Evolutionary conservation across 2,329 filamentous ascomycete species (phyloP).

Genomic region (Fusarium siculi): DNA sequence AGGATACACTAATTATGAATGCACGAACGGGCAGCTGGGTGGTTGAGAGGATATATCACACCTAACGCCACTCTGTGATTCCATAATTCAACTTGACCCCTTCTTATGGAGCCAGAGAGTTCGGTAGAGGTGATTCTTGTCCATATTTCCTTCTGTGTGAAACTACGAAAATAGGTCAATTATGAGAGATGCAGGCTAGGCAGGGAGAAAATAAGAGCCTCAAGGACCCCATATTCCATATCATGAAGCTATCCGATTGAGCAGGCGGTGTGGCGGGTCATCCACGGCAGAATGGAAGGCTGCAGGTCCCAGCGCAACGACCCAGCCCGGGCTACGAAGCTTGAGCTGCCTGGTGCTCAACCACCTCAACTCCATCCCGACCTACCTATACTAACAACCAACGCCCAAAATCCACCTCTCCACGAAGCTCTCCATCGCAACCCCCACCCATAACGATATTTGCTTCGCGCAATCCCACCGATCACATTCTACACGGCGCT

Average conservation of each 20-base stretch:
- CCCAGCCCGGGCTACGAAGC: constrained; percentile 49
- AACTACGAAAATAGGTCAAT: too few species aligned
- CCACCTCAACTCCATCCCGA: constrained; percentile 38
- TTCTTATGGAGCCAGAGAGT: background rate
- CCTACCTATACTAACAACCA: constrained; percentile 32
- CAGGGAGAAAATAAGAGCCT: too few species aligned
- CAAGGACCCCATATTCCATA: too few species aligned
- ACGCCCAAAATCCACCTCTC: constrained; percentile 32
- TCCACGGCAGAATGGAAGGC: constrained; percentile 32
- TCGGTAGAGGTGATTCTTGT: background rate
- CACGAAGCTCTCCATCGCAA: constrained; percentile 29
- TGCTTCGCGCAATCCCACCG: constrained; percentile 8
- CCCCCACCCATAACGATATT: constrained; percentile 18
- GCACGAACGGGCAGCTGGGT: background rate
- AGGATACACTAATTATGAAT: background rate
- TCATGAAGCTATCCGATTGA: constrained; percentile 17
- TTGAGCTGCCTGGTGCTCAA: constrained; percentile 50
- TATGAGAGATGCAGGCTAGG: too few species aligned
- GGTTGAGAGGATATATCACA: too few species aligned
- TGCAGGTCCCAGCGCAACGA: constrained; percentile 31
- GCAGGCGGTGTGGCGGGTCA: constrained; percentile 43
- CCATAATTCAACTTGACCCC: background rate
- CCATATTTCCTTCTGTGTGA: background rate
- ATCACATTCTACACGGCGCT: constrained; percentile 30
- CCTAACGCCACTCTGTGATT: background rate